phyloP scores from a whole-genome alignment of 2,329 filamentous ascomycete genomes.

The Penicillium sp. region DNA sequence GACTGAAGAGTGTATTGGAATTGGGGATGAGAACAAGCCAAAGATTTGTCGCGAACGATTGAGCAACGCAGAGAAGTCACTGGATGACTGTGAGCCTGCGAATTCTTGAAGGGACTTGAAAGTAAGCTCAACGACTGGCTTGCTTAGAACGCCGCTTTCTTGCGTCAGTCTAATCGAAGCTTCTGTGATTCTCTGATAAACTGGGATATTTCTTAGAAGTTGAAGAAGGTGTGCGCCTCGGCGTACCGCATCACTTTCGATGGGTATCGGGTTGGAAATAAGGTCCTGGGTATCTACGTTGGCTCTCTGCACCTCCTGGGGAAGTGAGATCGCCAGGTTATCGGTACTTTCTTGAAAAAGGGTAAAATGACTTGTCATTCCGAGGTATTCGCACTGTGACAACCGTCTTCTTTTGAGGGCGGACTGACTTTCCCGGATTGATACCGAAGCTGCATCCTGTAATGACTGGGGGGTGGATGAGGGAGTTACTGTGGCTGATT shows the following conservation, averaged over 20 bases:
- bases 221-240: conserved; percentile 20
- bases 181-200: conserved; percentile 17
- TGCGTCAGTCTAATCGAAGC: conserved; percentile 7
- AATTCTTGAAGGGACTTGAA: background rate
- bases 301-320: background rate
- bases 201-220: conserved; percentile 18
- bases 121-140: conserved; percentile 8
- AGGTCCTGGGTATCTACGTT: conserved; percentile 4
- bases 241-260: conserved; percentile 18
- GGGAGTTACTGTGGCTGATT: background rate
- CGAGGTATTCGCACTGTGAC: conserved; percentile 5
- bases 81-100: background rate
- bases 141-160: conserved; percentile 19
- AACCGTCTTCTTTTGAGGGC: background rate
- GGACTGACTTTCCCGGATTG: background rate
- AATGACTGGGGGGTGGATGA: background rate
- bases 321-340: background rate
- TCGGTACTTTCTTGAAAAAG: conserved; percentile 5
- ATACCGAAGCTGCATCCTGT: background rate
- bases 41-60: conserved; percentile 1
- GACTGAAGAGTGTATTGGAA: background rate
- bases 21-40: background rate
- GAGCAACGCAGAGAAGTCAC: background rate
- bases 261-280: background rate
- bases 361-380: conserved; percentile 4